Base-by-base conservation (phyloP, 139 green algal genomes). In the Chlorella sp. region DNA sequence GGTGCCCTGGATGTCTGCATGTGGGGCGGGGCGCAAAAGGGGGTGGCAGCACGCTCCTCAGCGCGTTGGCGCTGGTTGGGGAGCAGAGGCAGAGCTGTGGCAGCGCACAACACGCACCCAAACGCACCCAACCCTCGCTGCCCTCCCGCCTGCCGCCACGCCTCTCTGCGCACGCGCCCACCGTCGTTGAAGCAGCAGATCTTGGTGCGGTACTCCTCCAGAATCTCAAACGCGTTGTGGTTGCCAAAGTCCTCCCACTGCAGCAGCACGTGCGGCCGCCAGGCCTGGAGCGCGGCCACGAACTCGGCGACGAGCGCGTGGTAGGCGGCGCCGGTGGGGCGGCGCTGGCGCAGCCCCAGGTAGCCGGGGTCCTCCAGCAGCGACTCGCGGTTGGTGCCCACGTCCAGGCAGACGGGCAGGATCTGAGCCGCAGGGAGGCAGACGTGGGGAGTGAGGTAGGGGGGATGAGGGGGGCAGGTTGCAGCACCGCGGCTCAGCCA, bases 231-330 rank as follows among this genome's bases (percentile, higher is more conserved):
- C 14, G 94, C 94, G 80, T 91, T 93, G 67, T 89, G 72, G 68
- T 92, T 95, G 74, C 74, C 85, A 72, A 98, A 97, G 76, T 98
- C 94, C 79, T 98, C 53, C 83, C 93, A 97, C 90, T 98, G 91
- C 62, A 95, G 42, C 63, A 95, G 67, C 62, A 87, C 55, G 77
- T 95, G 86, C 0, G 85, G 83, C 58, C 77, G 82, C 91, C 89
- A 91, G 5, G 71, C 59, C 41, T 76, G 77, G 36, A 93, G 65
- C 8, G 79, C 83, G 8, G 67, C 43, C 43, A 94, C 69, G 55
- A 94, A 87, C 69, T 93, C 90, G 23, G 75, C 64, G 69, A 95
- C 81, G 48, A 94, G 86, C 6, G 71, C 62, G 36, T 90, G 77
- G 71, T 91, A 94, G 12, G 76, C 82, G 14, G 42, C 67, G 5